Percentiles rank a stretch among this genome's conserved stretches.
Conservation (phyloP, 192 early-diverging fungal species). For the Coemansia guatemalensis region DNA sequence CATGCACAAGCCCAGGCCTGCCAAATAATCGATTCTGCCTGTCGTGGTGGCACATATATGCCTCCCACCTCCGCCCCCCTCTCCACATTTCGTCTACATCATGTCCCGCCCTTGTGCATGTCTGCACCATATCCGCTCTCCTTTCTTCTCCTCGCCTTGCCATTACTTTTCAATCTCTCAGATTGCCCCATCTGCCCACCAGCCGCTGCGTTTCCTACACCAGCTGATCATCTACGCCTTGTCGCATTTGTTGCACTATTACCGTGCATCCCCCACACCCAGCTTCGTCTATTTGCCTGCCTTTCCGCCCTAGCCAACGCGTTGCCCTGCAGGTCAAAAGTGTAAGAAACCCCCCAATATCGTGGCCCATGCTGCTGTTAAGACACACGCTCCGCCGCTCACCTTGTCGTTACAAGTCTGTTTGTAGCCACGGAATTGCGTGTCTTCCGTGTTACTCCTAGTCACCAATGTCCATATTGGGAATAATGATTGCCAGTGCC, state of each 20-base stretch:
- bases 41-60: not conserved
- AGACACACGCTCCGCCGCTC: not conserved
- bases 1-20: not conserved
- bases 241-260: not conserved
- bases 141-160: not conserved
- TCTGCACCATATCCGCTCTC: not conserved
- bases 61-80: not conserved
- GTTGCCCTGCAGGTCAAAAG: not conserved
- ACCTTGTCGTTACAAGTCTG: not conserved
- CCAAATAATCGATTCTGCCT: not conserved
- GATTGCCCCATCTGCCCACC: not conserved
- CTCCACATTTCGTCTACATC: not conserved
- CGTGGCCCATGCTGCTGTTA: not conserved
- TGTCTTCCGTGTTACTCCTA: constrained; percentile 4
- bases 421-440: not conserved
- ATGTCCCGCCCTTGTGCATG: not conserved
- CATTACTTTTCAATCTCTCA: not conserved
- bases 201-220: not conserved
- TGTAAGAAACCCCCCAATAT: not conserved
- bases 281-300: not conserved
- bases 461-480: constrained; percentile 20
- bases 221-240: not conserved
- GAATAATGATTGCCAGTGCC: constrained; percentile 20
- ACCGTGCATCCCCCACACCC: not conserved
- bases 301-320: not conserved